Evolutionary conservation across 495 filamentous ascomycete genomes (phyloP).

Genomic region (Penicillium simplicissimum): DNA sequence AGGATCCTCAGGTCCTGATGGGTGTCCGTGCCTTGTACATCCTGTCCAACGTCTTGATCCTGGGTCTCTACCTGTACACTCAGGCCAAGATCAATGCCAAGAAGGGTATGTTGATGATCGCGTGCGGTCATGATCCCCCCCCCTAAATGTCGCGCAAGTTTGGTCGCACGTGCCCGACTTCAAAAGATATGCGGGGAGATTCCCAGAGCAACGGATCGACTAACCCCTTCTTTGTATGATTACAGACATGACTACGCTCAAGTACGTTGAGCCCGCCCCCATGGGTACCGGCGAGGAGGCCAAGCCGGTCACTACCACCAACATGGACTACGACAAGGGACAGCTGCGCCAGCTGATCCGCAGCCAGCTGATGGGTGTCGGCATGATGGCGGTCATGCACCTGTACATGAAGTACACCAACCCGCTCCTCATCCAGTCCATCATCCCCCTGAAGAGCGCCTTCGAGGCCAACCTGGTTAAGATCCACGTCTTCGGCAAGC

Average conservation of each 20-base stretch:
- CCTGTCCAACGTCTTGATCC: slow-evolving; percentile 85
- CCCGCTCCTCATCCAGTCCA: slow-evolving; percentile 95
- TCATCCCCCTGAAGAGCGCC: slow-evolving; percentile 94
- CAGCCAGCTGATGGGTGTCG: slow-evolving; percentile 89
- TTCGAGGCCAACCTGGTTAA: slow-evolving; percentile 93
- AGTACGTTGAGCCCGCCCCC: slow-evolving; percentile 93
- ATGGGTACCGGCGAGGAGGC: slow-evolving; percentile 91
- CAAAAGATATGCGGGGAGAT: not conserved
- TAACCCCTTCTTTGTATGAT: not conserved
- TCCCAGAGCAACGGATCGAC: not conserved
- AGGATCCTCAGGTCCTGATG: slow-evolving; percentile 84
- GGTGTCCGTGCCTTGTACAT: slow-evolving; percentile 80
- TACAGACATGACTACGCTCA: slow-evolving; percentile 94
- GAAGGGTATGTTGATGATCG: slow-evolving; percentile 68
- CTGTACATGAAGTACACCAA: slow-evolving; percentile 99
- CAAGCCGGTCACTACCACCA: slow-evolving; percentile 92
- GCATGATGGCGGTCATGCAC: slow-evolving; percentile 99
- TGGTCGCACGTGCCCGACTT: not conserved
- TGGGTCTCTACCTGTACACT: slow-evolving; percentile 78
- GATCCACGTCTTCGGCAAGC: slow-evolving; percentile 88
- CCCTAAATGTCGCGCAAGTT: not conserved
- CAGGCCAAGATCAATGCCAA: slow-evolving; percentile 83
- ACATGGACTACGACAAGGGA: slow-evolving; percentile 85
- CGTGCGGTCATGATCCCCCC: not conserved
- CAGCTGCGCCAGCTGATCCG: slow-evolving; percentile 84